A percentile compares a stretch with the other conserved stretches of the same genome.
Conservation (phyloP, 2,329 filamentous ascomycete species). For the Cordyceps pruinosa region DNA sequence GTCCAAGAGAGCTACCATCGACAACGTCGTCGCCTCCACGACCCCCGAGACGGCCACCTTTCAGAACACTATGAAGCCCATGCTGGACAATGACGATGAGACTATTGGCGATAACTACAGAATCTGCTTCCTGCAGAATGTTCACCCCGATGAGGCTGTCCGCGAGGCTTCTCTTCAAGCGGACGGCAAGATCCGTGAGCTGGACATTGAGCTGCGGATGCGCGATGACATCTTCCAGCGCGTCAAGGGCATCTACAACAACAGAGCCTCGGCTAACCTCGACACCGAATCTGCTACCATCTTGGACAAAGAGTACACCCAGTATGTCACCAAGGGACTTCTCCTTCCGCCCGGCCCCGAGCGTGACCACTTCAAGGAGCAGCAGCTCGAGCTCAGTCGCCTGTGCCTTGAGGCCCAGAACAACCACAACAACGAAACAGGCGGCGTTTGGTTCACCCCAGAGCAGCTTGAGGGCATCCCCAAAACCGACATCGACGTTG, state of each 20-base stretch:
- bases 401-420: constrained; percentile 71
- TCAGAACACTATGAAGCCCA: constrained; percentile 52
- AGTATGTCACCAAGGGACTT: constrained; percentile 69
- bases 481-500: constrained; percentile 57
- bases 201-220: constrained; percentile 71
- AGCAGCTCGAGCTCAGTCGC: constrained; percentile 71
- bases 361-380: constrained; percentile 76
- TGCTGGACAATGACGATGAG: constrained; percentile 66
- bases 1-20: constrained; percentile 54
- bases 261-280: constrained; percentile 45
- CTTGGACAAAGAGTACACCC: constrained; percentile 70
- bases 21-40: constrained; percentile 60
- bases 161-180: constrained; percentile 72
- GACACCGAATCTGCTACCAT: constrained; percentile 65
- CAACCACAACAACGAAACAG: constrained; percentile 75
- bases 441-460: constrained; percentile 70
- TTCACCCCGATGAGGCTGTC: constrained; percentile 60
- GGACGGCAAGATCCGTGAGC: constrained; percentile 69
- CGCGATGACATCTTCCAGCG: constrained; percentile 71
- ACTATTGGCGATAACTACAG: constrained; percentile 55
- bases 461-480: constrained; percentile 72
- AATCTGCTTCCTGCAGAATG: constrained; percentile 73
- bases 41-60: constrained; percentile 47
- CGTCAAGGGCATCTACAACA: constrained; percentile 51
- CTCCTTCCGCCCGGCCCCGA: constrained; percentile 62